Evolutionary conservation across 140 eudicot species (phyloP).

Genomic region (Anethum foeniculum): DNA sequence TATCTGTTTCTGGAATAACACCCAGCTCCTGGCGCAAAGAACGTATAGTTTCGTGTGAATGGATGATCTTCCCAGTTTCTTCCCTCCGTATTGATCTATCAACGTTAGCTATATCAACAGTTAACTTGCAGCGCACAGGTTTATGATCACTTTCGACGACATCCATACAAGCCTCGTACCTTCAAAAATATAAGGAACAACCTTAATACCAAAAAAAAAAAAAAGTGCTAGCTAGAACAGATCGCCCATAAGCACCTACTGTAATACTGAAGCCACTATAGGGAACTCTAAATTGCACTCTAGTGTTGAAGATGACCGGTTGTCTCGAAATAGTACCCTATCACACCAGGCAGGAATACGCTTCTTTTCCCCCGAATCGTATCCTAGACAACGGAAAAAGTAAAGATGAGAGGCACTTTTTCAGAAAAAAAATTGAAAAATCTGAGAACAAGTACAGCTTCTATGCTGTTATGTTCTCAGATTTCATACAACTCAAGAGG

Average conservation of each 20-base stretch:
- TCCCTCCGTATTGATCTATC: slow-evolving; percentile 89
- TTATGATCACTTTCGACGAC: slow-evolving; percentile 95
- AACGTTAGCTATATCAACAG: slow-evolving; percentile 65
- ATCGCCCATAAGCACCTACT: slow-evolving; percentile 45
- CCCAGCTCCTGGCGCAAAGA: slow-evolving; percentile 45
- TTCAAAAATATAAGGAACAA: slow-evolving; percentile 12
- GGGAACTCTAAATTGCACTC: slow-evolving; percentile 89
- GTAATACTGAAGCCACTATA: slow-evolving; percentile 57
- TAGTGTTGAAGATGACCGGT: slow-evolving; percentile 46
- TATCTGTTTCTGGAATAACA: slow-evolving; percentile 49
- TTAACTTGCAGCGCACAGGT: slow-evolving; percentile 86
- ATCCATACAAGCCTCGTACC: slow-evolving; percentile 97
- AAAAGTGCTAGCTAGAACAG: neutral
- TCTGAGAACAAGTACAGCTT: neutral
- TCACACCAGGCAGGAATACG: slow-evolving; percentile 99
- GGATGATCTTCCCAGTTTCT: slow-evolving; percentile 56
- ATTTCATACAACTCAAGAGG: neutral
- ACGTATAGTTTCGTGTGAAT: slow-evolving; percentile 39
- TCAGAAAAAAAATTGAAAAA: neutral
- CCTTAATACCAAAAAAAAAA: neutral
- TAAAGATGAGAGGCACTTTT: neutral
- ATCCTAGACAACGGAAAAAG: slow-evolving; percentile 38
- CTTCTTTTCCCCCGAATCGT: slow-evolving; percentile 97
- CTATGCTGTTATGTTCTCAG: neutral
- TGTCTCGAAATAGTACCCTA: slow-evolving; percentile 77